A percentile compares a stretch with the other conserved stretches of the same genome.
Conservation (phyloP, 2,329 filamentous ascomycete species). For the Falciphora oryzae region DNA sequence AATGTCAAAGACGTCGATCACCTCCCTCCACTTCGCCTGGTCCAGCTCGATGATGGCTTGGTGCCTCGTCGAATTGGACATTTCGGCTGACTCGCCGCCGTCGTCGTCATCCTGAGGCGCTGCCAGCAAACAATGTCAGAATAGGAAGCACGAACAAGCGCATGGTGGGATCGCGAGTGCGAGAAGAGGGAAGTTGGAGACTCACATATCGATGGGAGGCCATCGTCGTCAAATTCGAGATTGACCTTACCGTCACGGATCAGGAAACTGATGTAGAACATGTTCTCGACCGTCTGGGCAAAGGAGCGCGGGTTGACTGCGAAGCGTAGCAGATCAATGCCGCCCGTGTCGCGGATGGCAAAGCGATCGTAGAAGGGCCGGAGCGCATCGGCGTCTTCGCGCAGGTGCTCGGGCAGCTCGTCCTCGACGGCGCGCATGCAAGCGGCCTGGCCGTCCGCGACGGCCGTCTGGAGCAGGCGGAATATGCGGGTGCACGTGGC, state of each 20-base stretch:
- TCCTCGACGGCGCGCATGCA: constrained; percentile 30
- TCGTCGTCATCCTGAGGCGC: constrained; percentile 25
- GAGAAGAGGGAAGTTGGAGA: constrained; percentile 17
- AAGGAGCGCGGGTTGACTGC: constrained; percentile 87
- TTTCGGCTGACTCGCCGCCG: constrained; percentile 38
- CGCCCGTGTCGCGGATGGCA: constrained; percentile 61
- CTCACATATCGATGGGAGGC: constrained; percentile 76
- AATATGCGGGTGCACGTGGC: constrained; percentile 68
- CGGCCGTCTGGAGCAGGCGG: constrained; percentile 48
- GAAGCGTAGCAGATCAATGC: constrained; percentile 77
- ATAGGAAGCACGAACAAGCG: neutral
- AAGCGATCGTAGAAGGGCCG: constrained; percentile 53
- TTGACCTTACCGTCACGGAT: constrained; percentile 78
- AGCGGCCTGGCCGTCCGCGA: constrained; percentile 35
- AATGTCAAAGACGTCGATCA: constrained; percentile 73
- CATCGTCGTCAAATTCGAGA: constrained; percentile 66
- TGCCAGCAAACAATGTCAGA: neutral
- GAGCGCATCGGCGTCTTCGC: constrained; percentile 31
- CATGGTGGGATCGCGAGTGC: neutral
- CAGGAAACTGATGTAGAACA: constrained; percentile 94
- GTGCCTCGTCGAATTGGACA: constrained; percentile 55
- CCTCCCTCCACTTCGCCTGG: constrained; percentile 72
- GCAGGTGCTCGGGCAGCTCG: constrained; percentile 36
- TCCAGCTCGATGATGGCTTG: constrained; percentile 89
- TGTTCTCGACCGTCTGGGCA: constrained; percentile 90